phyloP scores from a whole-genome alignment of 352 stramenopile species.

The Phytophthora citricola region DNA sequence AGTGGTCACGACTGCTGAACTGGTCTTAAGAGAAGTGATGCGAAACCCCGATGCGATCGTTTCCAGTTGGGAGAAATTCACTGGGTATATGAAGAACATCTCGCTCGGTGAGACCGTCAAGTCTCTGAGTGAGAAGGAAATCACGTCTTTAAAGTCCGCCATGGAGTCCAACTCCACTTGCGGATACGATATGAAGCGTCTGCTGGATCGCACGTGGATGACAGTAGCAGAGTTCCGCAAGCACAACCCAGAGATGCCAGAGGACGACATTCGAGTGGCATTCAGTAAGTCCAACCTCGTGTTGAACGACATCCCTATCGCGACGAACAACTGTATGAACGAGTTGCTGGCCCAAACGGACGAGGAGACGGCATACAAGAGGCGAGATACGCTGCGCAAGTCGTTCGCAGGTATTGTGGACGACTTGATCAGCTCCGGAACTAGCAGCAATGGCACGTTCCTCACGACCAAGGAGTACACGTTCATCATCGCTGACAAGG shows the following conservation, averaged over 20 bases:
- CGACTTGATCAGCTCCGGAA: constrained; percentile 39
- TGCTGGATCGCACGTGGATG: constrained; percentile 34
- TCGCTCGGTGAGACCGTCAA: constrained; percentile 18
- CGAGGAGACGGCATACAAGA: constrained; percentile 24
- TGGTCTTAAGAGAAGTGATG: constrained; percentile 37
- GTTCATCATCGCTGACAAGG: constrained; percentile 43
- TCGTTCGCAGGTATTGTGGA: constrained; percentile 48
- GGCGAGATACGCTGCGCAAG: constrained; percentile 49
- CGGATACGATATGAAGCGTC: constrained; percentile 30
- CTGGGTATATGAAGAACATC: constrained; percentile 31
- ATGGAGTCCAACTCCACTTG: constrained; percentile 31
- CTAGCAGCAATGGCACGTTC: constrained; percentile 35
- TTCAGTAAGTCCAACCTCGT: constrained; percentile 43
- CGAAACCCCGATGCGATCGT: constrained; percentile 35
- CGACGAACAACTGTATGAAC: constrained; percentile 41
- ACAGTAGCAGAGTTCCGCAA: constrained; percentile 26
- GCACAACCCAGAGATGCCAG: constrained; percentile 24
- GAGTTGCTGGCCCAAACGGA: constrained; percentile 31
- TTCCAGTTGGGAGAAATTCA: constrained; percentile 30
- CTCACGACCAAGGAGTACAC: constrained; percentile 38
- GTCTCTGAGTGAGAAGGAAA: constrained; percentile 21
- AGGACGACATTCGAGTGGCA: constrained; percentile 27
- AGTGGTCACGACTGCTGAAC: constrained; percentile 36
- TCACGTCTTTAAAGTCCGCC: constrained; percentile 22
- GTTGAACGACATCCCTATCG: constrained; percentile 51